Evolutionary conservation across 1,284 basidiomycete genomes (phyloP).

Genomic region (Apiotrichum laibachii): DNA sequence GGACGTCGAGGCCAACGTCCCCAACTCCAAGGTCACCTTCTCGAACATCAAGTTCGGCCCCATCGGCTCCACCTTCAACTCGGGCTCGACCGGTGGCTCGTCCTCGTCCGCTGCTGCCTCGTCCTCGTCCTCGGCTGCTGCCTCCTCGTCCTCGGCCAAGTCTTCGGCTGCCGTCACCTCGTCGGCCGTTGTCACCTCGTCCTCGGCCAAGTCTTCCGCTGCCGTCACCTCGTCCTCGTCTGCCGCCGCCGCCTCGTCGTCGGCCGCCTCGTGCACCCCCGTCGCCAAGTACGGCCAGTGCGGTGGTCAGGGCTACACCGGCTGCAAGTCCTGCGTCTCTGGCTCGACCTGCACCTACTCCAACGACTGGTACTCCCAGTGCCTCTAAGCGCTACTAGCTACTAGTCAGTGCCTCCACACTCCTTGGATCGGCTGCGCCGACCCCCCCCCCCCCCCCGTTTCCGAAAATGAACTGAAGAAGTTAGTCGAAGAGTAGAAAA

Average conservation of each 20-base stretch:
- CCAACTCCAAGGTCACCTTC: slow-evolving; percentile 2
- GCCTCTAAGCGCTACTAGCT: not conserved
- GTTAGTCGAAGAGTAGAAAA: too few relatives aligned
- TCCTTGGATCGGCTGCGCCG: too few relatives aligned
- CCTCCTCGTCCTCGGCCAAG: not conserved
- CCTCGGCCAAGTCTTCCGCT: not conserved
- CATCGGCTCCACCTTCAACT: slow-evolving; percentile 1
- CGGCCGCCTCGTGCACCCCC: not conserved
- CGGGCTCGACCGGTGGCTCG: not conserved
- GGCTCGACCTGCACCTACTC: slow-evolving; percentile 4
- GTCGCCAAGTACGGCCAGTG: slow-evolving; percentile 5
- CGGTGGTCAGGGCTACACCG: not conserved
- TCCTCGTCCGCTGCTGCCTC: not conserved
- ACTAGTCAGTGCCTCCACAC: not conserved
- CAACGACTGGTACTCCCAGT: slow-evolving; percentile 8
- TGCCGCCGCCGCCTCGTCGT: not conserved
- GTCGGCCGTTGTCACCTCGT: not conserved
- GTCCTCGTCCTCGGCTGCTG: not conserved
- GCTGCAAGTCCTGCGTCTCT: slow-evolving; percentile 1
- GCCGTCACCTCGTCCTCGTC: not conserved
- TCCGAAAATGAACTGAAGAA: too few relatives aligned
- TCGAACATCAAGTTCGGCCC: slow-evolving; percentile 4
- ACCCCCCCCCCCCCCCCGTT: too few relatives aligned
- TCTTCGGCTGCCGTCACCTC: not conserved
- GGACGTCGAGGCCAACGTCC: not conserved